Evolutionary conservation across 257 asterid genomes (phyloP), one percentile per base, ranked within the genome.

Genomic region (Gentiana straminea): DNA sequence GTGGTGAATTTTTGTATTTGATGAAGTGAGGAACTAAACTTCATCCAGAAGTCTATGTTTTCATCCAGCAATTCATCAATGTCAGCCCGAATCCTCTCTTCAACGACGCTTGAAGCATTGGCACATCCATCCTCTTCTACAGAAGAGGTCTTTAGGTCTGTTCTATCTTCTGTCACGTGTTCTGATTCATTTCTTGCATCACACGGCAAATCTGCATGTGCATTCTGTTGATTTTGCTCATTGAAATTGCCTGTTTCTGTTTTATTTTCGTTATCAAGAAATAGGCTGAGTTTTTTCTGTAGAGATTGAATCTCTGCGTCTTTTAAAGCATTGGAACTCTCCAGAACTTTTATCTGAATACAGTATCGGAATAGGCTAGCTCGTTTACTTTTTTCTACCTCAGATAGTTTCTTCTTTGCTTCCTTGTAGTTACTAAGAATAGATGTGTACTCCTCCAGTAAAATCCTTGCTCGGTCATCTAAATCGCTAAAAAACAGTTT

Each of bases 21-120:
- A 38, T 70, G 72, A 60, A 67, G 70, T 34, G 77, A 61, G 55
- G 68, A 57, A 65, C 82, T 77, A 55, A 77, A 77, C 58, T 70
- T 77, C 70, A 73, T 74, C 82, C 82, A 77, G 67, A 77, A 70
- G 33, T 70, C 77, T 57, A 77, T 67, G 65, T 77, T 77, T 51
- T 77, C 77, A 54, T 77, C 82, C 65, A 77, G 70, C 63, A 77
- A 46, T 3, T 68, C 75, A 37, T 77, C 82, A 37, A 77, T 77
- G 54, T 73, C 82, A 69, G 70, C 67, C 8, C 82, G 82, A 34
- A 77, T 74, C 52, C 71, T 73, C 47, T 77, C 77, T 52, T 77
- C 82, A 51, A 70, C 60, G 15, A 55, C 59, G 24, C 24, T 24
- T 24, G 24, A 24, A 24, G 24, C 24, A 67, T 70, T 54, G 49